Base-by-base conservation (phyloP, 805 yeast species). In the Saccharomycopsis sp. region DNA sequence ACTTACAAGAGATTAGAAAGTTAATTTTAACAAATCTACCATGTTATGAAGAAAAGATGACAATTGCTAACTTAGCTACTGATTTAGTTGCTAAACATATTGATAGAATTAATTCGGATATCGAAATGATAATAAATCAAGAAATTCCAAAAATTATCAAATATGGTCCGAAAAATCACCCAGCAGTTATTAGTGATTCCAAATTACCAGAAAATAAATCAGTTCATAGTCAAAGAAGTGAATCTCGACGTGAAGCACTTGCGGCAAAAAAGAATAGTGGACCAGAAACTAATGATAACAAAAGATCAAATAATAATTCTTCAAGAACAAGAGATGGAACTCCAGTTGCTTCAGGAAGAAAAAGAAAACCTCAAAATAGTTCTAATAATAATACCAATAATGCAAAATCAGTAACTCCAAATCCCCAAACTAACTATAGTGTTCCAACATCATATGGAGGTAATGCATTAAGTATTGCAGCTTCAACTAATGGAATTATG, bases 11-110 rank as follows among this genome's bases (percentile, higher is more conserved):
- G 20, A 32, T 38, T n/a, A 42, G 42, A 40, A 36, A 42, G 37
- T 23, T 39, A 21, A 31, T 42, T 29, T 18, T 40, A 18, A 38
- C 31, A 43, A 67, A 89, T 41, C 76, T 89, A 65, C 96, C 97
- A 1, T 84, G 95, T 46, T 61, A 89, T 41, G 97, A 89, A 56
- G 96, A 92, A 57, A 92, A 92, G 60, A 86, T 92, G 94, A 96
- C 89, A 58, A 96, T 92, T 31, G 89, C 96, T 3, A 79, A 89
- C 1, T 79, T 85, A 30, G 96, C 96, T 18, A 71, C 84, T 23
- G 96, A 88, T 51, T 70, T 79, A 10, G 69, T 87, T 34, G 62
- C 69, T 23, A 74, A 78, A 44, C 82, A 85, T 52, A 61, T 85
- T 41, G 69, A 67, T 38, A 67, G 96, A 38, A 69, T 92, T 48